Percentiles rank a stretch among this genome's conserved stretches.
These are phyloP conservation scores for Penstemon eatonii DNA, from an alignment of 257 asterid genomes.

Conservation along the genomic window DNA sequence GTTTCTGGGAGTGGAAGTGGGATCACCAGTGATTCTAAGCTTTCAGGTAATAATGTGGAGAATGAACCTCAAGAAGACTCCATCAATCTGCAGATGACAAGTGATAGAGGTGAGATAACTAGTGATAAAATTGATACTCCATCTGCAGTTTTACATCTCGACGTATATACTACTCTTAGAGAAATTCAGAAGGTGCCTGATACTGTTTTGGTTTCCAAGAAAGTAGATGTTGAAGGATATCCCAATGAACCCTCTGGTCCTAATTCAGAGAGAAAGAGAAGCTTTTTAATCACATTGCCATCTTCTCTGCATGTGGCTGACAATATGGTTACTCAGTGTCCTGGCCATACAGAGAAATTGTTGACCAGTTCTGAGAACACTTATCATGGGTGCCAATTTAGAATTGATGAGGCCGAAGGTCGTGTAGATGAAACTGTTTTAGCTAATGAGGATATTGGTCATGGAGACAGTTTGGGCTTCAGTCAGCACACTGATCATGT, in stretches of 20 bases:
- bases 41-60: constrained; percentile 21
- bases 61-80: constrained; percentile 25
- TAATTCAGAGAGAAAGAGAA: too few relatives aligned
- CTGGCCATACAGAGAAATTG: constrained; percentile 27
- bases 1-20: constrained; percentile 30
- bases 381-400: constrained; percentile 14
- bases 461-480: constrained; percentile 27
- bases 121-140: constrained; percentile 9
- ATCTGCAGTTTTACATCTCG: constrained; percentile 22
- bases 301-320: background rate
- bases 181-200: constrained; percentile 21
- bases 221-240: constrained; percentile 20
- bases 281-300: too few relatives aligned
- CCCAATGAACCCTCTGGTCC: too few relatives aligned
- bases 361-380: background rate
- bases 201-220: constrained; percentile 26
- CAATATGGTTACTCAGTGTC: constrained; percentile 13
- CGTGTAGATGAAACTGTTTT: constrained; percentile 28
- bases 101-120: background rate
- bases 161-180: constrained; percentile 24
- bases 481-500: constrained; percentile 24
- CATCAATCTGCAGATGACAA: constrained; percentile 26
- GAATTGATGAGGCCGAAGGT: constrained; percentile 27
- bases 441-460: constrained; percentile 17
- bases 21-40: constrained; percentile 24